phyloP scores from a whole-genome alignment of 1,139 yeast species.

The Diutina catenulata region DNA sequence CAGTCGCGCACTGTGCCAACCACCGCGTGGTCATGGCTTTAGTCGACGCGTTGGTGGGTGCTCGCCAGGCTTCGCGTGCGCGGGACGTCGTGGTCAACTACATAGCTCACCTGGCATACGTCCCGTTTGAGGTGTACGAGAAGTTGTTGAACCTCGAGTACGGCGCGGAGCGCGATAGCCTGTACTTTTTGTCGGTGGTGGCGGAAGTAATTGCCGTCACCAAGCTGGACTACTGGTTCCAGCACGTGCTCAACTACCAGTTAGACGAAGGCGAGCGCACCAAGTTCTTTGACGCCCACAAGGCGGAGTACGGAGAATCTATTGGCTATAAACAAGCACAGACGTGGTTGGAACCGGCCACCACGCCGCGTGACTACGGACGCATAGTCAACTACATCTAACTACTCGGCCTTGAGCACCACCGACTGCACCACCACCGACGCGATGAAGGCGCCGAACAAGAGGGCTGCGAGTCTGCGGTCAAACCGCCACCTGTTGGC shows the following conservation, averaged over 20 bases:
- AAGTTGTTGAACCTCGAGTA: not conserved
- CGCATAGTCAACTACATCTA: not conserved
- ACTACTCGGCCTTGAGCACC: not conserved
- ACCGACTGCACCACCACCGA: not conserved
- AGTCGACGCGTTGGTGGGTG: not conserved
- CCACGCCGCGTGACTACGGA: not conserved
- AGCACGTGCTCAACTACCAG: slow-evolving; percentile 2
- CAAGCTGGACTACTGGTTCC: slow-evolving; percentile 4
- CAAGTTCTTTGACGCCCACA: not conserved
- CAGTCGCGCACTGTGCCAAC: not conserved
- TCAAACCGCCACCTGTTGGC: not conserved
- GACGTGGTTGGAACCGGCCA: not conserved
- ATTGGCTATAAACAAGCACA: not conserved
- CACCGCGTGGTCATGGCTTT: not conserved
- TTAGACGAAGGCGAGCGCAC: not conserved
- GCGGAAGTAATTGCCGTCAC: not conserved
- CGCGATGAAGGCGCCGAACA: not conserved
- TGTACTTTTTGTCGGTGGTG: not conserved
- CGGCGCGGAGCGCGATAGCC: not conserved
- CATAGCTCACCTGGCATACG: not conserved
- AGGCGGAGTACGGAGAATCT: not conserved
- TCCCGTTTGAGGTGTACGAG: slow-evolving; percentile 1
- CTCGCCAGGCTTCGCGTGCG: not conserved
- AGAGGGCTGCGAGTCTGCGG: not conserved
- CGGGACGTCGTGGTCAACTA: not conserved